Base-by-base conservation (phyloP, 495 filamentous ascomycete genomes). In the Aspergillus funiculosus region DNA sequence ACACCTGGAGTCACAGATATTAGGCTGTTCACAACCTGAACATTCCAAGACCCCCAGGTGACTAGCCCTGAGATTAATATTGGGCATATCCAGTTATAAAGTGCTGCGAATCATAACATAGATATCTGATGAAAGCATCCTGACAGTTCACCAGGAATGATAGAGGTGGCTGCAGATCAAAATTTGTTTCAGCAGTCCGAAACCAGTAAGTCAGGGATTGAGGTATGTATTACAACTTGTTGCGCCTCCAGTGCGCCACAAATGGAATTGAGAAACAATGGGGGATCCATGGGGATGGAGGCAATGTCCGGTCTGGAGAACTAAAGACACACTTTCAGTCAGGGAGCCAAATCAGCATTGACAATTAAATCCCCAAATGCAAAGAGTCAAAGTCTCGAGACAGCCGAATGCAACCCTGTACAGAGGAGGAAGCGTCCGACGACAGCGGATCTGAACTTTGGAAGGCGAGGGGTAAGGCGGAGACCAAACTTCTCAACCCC, bases 321-420 rank as follows among this genome's bases (percentile, higher is more conserved):
- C 22, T 38, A 38, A 10, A 15, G 19, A n/a, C n/a, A n/a, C n/a
- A n/a, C n/a, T n/a, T n/a, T n/a, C n/a, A 13, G 35, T 21, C 3
- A 34, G 18, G 11, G 11, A 24, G 22, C 5, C 38, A 14, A 41
- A 32, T 32, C 40, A 43, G 17, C 4, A 15, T 3, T 5, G 28
- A n/a, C n/a, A n/a, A n/a, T n/a, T n/a, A n/a, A n/a, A n/a, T n/a
- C 5, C 6, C 36, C 30, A 13, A 14, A 13, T 5, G 29, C 7
- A 8, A 32, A 34, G 13, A 34, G n/a, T 0, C 17, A 20, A 24
- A 32, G 31, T 22, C 19, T 38, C 37, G 43, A 39, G 43, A 15
- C 17, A 17, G 21, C 37, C 50, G 43, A 39, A 47, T 47, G 39
- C 31, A 13, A 52, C 50, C 30, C n/a, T 46, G 19, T 29, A 34